Evolutionary conservation across 1,284 basidiomycete species (phyloP).

Genomic region (Schizophyllum commune): DNA sequence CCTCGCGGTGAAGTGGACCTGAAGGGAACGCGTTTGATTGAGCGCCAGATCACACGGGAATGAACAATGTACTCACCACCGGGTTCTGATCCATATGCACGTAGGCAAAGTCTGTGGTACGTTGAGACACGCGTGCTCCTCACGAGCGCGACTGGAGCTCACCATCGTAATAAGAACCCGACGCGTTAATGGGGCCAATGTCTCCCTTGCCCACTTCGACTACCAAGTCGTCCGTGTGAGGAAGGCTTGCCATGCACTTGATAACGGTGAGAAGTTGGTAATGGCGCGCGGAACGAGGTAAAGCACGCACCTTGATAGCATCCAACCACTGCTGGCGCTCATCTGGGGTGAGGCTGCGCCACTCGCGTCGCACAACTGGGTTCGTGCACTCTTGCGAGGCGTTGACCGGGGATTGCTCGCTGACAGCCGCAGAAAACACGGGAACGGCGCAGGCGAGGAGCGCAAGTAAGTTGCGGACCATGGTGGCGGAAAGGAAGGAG

Average conservation of each 20-base stretch:
- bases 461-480: background rate
- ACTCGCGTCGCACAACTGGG: slow-evolving; percentile 19
- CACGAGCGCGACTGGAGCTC: slow-evolving; percentile 4
- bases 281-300: background rate
- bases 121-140: background rate
- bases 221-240: slow-evolving; percentile 19
- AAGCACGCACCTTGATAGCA: slow-evolving; percentile 14
- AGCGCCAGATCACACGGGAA: background rate
- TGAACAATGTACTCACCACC: slow-evolving; percentile 8
- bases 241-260: slow-evolving; percentile 26
- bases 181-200: slow-evolving; percentile 23
- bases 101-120: slow-evolving; percentile 24
- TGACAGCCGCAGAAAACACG: slow-evolving; percentile 1
- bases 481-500: background rate
- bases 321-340: slow-evolving; percentile 17
- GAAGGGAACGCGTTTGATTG: background rate
- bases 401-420: background rate
- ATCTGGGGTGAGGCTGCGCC: slow-evolving; percentile 14
- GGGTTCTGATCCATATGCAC: slow-evolving; percentile 29
- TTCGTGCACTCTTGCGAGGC: slow-evolving; percentile 8
- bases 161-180: slow-evolving; percentile 27
- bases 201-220: slow-evolving; percentile 19
- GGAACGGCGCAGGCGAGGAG: slow-evolving; percentile 4
- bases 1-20: slow-evolving; percentile 4
- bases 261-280: background rate